Conservation (phyloP, 2,329 filamentous ascomycete species). For the Ophiocordyceps polyrhachis-furcata region DNA sequence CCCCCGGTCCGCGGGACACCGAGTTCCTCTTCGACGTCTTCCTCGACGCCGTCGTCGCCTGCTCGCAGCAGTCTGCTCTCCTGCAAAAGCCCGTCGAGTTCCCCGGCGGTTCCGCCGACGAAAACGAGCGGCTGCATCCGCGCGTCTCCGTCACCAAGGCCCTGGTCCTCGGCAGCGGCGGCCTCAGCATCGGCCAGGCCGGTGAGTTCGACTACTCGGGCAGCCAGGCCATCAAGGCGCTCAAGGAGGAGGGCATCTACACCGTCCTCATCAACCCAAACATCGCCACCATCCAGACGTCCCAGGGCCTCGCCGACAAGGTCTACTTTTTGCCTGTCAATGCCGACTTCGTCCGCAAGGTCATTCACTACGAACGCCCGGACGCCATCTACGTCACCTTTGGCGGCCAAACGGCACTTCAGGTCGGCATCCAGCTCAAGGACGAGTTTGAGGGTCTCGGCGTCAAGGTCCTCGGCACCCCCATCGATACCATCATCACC, state of each 20-base stretch:
- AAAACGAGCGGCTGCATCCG: slow-evolving; percentile 61
- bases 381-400: slow-evolving; percentile 98
- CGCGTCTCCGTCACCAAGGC: slow-evolving; percentile 84
- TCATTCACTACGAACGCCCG: slow-evolving; percentile 84
- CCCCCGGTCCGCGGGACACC: slow-evolving; percentile 83
- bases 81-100: slow-evolving; percentile 64
- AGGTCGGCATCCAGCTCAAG: slow-evolving; percentile 92
- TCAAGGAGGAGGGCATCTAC: slow-evolving; percentile 97
- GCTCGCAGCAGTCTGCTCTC: slow-evolving; percentile 44
- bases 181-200: slow-evolving; percentile 91
- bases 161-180: slow-evolving; percentile 81
- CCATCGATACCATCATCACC: slow-evolving; percentile 95
- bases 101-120: slow-evolving; percentile 64
- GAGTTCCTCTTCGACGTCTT: slow-evolving; percentile 97
- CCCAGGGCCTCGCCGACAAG: slow-evolving; percentile 93
- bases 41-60: slow-evolving; percentile 62
- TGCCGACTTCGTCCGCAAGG: slow-evolving; percentile 91
- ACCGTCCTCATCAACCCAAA: slow-evolving; percentile 98
- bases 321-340: slow-evolving; percentile 98
- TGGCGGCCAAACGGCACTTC: slow-evolving; percentile 90
- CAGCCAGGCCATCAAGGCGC: slow-evolving; percentile 91
- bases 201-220: slow-evolving; percentile 99
- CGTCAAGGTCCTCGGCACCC: slow-evolving; percentile 86
- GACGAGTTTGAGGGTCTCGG: slow-evolving; percentile 88
- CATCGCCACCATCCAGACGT: slow-evolving; percentile 96